Base-by-base conservation (phyloP, 2,329 filamentous ascomycete genomes). In the Pestalotiopsis sp. region DNA sequence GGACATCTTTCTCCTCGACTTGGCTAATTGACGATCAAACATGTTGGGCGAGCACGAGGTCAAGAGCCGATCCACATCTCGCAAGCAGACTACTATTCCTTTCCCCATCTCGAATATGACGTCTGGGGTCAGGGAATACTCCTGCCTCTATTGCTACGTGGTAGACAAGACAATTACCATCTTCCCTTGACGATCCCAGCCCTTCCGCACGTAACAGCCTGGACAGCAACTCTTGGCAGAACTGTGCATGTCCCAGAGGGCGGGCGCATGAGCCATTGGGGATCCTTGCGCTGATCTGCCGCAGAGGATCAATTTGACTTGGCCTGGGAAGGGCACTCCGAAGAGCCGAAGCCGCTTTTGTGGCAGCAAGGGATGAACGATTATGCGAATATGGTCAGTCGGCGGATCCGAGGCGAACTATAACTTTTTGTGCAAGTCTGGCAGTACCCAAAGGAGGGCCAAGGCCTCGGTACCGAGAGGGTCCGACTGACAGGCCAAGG, bases 221-320 rank as follows among this genome's bases (percentile, higher is more conserved):
- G 31, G 31, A 36, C 31, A 36, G 31, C 31, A 36, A 6, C 31
- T 36, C 31, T 36, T 36, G 31, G 31, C 31, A 36, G 9, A 36
- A 36, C 7, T 36, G 31, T 36, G 31, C 31, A 36, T 36, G 31
- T 36, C 31, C 31, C 31, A 36, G 31, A 36, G 31, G 31, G 31
- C 31, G 31, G 31, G 31, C 66, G 61, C 57, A 69, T 60, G 67
- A 67, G n/a, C 27, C 31, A 36, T 36, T 36, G 41, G 52, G 40
- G 68, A 67, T 49, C 31, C 60, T 69, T 68, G 63, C 58, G 64
- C 68, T 65, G 68, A 70, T 69, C 58, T 69, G 66, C 65, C 59
- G 62, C 67, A 68, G 31, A 36, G 14, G 65, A 64, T 66, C 66
- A 41, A 36, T 36, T 9, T 57, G 69, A 62, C 57, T 23, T 49